Percentiles rank a stretch among this genome's conserved stretches.
Evolutionary conservation across 1,139 yeast species (phyloP).

Genomic region (Zygosaccharomyces pseudobailii): DNA sequence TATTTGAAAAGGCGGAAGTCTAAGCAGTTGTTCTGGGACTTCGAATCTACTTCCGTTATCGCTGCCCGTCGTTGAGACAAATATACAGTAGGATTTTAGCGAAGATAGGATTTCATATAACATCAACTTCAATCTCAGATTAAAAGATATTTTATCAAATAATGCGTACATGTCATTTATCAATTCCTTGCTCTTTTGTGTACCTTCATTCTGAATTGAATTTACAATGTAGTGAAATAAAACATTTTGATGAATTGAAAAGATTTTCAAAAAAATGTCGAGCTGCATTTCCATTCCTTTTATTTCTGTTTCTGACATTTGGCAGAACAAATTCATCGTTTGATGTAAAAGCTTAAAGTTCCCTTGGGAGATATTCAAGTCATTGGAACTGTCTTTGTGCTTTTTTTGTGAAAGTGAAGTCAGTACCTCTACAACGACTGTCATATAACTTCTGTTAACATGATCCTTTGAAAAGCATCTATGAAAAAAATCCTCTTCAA

Average conservation of each 20-base stretch:
- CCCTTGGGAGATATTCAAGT: constrained; percentile 14
- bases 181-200: constrained; percentile 5
- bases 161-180: constrained; percentile 19
- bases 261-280: constrained; percentile 27
- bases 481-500: constrained; percentile 27
- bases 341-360: constrained; percentile 16
- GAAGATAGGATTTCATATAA: constrained; percentile 60
- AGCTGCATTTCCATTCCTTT: constrained; percentile 14
- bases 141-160: constrained; percentile 33
- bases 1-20: constrained; percentile 32
- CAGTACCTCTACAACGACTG: constrained; percentile 24
- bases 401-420: constrained; percentile 23
- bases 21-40: constrained; percentile 21
- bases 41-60: constrained; percentile 6
- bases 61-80: constrained; percentile 15
- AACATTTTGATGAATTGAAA: constrained; percentile 29
- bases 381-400: constrained; percentile 11
- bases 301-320: constrained; percentile 12
- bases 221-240: constrained; percentile 22
- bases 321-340: constrained; percentile 15
- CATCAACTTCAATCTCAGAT: constrained; percentile 52
- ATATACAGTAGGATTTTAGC: constrained; percentile 39
- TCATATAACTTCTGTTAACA: constrained; percentile 12
- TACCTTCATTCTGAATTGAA: constrained; percentile 10
- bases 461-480: constrained; percentile 14